These are phyloP conservation scores for Venturia nashicola DNA, from an alignment of 2,329 filamentous ascomycete genomes.

Conservation along the genomic window DNA sequence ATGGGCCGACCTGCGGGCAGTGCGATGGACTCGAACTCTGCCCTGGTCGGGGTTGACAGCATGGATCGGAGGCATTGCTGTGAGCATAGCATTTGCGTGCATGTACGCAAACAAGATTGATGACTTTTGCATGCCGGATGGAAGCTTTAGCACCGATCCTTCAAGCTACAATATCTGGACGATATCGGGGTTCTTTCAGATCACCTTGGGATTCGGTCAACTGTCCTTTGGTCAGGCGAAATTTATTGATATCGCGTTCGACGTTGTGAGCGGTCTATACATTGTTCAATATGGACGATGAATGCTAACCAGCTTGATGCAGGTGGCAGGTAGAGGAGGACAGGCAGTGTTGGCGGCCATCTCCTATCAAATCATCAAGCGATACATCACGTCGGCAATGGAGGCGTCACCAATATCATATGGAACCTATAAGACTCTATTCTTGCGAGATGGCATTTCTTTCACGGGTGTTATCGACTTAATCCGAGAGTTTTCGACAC, in stretches of 20 bases:
- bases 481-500: neutral
- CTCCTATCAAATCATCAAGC: conserved; percentile 14
- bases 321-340: conserved; percentile 16
- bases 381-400: conserved; percentile 16
- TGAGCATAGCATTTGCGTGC: neutral
- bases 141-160: conserved; percentile 9
- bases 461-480: neutral
- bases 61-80: neutral
- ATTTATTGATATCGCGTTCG: conserved; percentile 16
- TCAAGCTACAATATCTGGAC: conserved; percentile 11
- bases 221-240: conserved; percentile 15
- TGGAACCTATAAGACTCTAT: conserved; percentile 14
- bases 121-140: conserved; percentile 12
- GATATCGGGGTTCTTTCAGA: conserved; percentile 14
- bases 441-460: conserved; percentile 12
- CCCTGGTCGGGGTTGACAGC: neutral
- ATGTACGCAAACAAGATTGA: neutral
- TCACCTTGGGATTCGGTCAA: conserved; percentile 13
- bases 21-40: neutral
- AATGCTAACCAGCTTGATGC: neutral
- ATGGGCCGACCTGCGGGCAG: neutral
- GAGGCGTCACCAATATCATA: conserved; percentile 14
- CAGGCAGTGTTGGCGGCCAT: conserved; percentile 14
- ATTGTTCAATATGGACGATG: neutral
- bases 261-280: conserved; percentile 13